Evolutionary conservation across 305 asterid species (phyloP), one percentile per base, ranked within the genome.

Genomic region (Solanum hybrid): DNA sequence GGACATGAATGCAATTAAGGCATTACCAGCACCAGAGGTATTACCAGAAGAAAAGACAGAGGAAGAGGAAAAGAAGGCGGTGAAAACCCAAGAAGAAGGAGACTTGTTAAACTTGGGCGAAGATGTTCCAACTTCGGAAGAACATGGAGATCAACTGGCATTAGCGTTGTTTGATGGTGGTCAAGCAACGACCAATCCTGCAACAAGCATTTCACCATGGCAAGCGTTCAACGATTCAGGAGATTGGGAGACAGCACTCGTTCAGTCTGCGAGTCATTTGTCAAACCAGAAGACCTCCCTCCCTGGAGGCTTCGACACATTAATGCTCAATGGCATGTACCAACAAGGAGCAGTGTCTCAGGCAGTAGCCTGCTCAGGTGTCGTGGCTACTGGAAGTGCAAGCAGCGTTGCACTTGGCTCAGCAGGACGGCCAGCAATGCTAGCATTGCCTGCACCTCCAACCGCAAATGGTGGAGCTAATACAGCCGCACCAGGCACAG

Each of bases 401-500:
- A 97, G 99, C 86, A 98, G 99, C 0, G 95, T 95, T 1, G 99
- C 98, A 1, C 84, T 95, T 0, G 99, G 99, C 13, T 96, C 99
- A 0, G 96, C 98, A 0, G 98, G 98, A 51, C 86, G 96, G 88
- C 99, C 99, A 0, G 93, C 98, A 24, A 78, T 93, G 96, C 92
- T 98, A 88, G 98, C 99, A 26, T 80, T 97, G 89, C 98, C 99
- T 3, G 98, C 99, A 15, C 98, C 98, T 51, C 96, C 98, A 0
- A 78, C 92, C 0, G 93, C 91, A 12, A 92, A 89, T 8, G 92
- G 92, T 1, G 93, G 86, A 85, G 89, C 89, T 32, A 71, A n/a
- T 38, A 22, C 72, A 2, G 29, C 90, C 2, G 37, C 15, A 26
- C 69, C 88, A 12, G 92, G 89, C 66, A 24, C 89, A 0, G 99